Evolutionary conservation across 176 grass and related monocot genomes (phyloP), one percentile per base, ranked within the genome.

Genomic region (Guadua angustifolia): DNA sequence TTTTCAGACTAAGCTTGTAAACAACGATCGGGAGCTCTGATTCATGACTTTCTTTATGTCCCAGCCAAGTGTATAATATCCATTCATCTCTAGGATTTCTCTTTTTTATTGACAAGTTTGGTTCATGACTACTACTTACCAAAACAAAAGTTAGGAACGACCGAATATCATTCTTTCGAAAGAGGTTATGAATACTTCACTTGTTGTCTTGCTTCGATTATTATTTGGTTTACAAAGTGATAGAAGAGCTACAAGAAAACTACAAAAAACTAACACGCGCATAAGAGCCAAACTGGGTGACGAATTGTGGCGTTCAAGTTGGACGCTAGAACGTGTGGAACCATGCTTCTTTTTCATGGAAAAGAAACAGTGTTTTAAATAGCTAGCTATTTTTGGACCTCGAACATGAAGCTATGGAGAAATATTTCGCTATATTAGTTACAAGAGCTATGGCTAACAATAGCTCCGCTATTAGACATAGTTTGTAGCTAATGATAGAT

Each of bases 1-100:
- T 76, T 74, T 62, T 71, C 51, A 9, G 26, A 71, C 47, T 56
- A 10, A 26, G 0, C 71, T 71, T 82, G 47, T 26, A 68, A 81
- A 2, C 40, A 18, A 81, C 16, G n/a, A 75, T 84, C 2, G 42
- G 11, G 26, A 40, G 62, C 36, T 18, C 78, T 5, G 61, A 42
- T 52, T 32, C 21, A 39, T 15, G 7, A 4, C 8, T 43, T 21
- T 47, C 9, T 29, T 40, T 59, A 4, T 58, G 38, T 12, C 26
- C 52, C 74, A 0, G 15, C 4, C 14, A 36, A 21, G 49, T 24
- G 11, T 68, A 40, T 53, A 83, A 82, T 49, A 68, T 63, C 3
- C 11, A 72, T 38, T 21, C 6, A 7, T 32, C 13, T 69, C 18
- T 74, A 57, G 32, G 25, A 6, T 52, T 11, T 55, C 17, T 45